phyloP scores from a whole-genome alignment of 164 flowering plant genomes.

The Magnolia kwangsiensis region DNA sequence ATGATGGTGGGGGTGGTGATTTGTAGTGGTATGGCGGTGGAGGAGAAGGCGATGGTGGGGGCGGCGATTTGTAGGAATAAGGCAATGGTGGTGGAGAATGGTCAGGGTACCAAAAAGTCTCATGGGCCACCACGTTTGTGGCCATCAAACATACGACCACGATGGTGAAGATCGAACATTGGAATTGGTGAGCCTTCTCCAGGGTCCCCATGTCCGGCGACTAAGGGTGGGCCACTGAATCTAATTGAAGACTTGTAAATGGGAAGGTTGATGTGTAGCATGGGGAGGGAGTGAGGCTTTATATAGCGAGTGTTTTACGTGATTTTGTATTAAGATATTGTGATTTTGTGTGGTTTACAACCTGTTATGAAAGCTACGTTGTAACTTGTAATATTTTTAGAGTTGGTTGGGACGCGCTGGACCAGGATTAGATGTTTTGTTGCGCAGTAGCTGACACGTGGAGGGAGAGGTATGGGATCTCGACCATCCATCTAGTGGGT shows the following conservation, averaged over 20 bases:
- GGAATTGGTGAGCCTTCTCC: not conserved
- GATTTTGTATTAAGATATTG: not conserved
- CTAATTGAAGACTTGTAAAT: not conserved
- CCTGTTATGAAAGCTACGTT: not conserved
- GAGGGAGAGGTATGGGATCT: no score
- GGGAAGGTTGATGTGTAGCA: not conserved
- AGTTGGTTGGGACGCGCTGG: not conserved
- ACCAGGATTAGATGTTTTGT: no score
- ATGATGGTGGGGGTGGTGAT: not conserved
- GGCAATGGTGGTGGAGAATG: not conserved
- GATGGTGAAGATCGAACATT: not conserved
- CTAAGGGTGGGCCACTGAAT: not conserved
- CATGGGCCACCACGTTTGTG: not conserved
- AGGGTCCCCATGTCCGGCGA: not conserved
- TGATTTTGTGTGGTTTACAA: not conserved
- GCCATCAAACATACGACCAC: not conserved
- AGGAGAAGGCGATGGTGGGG: slow-evolving; percentile 1
- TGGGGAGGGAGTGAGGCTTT: not conserved
- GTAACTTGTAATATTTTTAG: not conserved
- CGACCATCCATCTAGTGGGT: no score
- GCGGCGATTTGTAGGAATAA: slow-evolving; percentile 3
- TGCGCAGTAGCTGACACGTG: no score
- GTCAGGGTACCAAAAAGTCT: not conserved
- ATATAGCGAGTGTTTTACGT: not conserved
- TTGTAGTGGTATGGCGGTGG: slow-evolving; percentile 3